phyloP scores from a whole-genome alignment of 129 eudicot genomes.

The Centrapalus pauciflorus region DNA sequence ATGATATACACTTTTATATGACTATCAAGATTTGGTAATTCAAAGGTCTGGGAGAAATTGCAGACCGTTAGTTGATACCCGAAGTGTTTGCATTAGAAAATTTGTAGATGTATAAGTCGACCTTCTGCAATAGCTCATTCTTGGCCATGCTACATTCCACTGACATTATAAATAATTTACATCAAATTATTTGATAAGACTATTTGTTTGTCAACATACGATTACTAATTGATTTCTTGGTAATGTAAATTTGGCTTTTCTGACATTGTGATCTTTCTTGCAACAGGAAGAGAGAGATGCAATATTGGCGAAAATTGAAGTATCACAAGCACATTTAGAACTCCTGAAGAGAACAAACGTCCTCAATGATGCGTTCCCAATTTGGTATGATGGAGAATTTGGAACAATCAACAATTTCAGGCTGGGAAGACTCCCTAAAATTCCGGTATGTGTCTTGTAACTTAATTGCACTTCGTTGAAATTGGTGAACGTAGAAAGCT shows the following conservation, averaged over 20 bases:
- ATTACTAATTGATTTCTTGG: background rate
- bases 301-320: constrained; percentile 88
- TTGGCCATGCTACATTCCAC: background rate
- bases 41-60: background rate
- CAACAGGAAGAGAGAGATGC: constrained; percentile 94
- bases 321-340: constrained; percentile 92
- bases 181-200: too few relatives aligned
- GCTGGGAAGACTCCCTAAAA: constrained; percentile 89
- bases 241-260: background rate
- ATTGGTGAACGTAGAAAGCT: constrained; percentile 1
- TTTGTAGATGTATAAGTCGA: background rate
- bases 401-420: constrained; percentile 96
- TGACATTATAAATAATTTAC: background rate
- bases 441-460: constrained; percentile 47
- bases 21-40: background rate
- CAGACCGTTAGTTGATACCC: background rate
- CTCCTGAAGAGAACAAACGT: constrained; percentile 82
- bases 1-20: background rate
- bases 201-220: too few relatives aligned
- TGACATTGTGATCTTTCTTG: constrained; percentile 10
- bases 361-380: constrained; percentile 89
- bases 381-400: constrained; percentile 88
- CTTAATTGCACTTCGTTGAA: background rate
- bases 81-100: background rate
- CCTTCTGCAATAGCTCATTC: constrained; percentile 1